Evolutionary conservation across 1,139 yeast genomes (phyloP).

Genomic region (Sugiyamaella sp.): DNA sequence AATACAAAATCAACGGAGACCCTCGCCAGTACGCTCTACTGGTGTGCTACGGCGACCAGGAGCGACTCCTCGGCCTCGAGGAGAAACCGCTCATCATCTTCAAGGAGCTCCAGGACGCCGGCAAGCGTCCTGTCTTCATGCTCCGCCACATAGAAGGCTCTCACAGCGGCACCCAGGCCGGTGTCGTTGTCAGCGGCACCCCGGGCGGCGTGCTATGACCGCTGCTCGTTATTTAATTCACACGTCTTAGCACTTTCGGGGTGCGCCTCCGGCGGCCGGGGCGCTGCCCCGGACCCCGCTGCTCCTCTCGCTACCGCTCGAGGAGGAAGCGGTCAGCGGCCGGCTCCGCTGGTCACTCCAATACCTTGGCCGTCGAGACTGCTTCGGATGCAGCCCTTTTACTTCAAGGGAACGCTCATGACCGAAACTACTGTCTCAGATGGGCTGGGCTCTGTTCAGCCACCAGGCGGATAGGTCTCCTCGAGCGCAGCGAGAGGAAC

Average conservation of each 20-base stretch:
- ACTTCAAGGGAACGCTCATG: too few species aligned
- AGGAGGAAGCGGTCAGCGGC: too few species aligned
- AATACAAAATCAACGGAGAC: constrained; percentile 80
- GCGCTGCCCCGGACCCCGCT: too few species aligned
- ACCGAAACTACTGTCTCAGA: too few species aligned
- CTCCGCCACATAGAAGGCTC: constrained; percentile 71
- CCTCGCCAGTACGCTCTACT: constrained; percentile 90
- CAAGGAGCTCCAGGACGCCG: constrained; percentile 83
- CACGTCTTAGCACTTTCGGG: not conserved
- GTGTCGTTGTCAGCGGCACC: constrained; percentile 37
- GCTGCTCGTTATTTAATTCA: not conserved
- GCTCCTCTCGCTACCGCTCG: too few species aligned
- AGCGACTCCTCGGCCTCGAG: constrained; percentile 76
- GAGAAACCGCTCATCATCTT: constrained; percentile 91
- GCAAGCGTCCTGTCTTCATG: constrained; percentile 93
- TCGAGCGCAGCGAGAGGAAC: not conserved
- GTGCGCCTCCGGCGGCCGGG: too few species aligned
- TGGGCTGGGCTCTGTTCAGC: too few species aligned
- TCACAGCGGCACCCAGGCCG: constrained; percentile 13
- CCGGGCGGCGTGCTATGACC: constrained; percentile 41
- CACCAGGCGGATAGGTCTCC: too few species aligned
- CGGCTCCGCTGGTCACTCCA: too few species aligned
- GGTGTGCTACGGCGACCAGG: constrained; percentile 86
- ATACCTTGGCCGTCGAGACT: too few species aligned
- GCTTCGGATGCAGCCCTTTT: too few species aligned